Percentiles rank a stretch among this genome's conserved stretches.
Evolutionary conservation across 352 stramenopile genomes (phyloP).

Genomic region (Blastocystis sp.): DNA sequence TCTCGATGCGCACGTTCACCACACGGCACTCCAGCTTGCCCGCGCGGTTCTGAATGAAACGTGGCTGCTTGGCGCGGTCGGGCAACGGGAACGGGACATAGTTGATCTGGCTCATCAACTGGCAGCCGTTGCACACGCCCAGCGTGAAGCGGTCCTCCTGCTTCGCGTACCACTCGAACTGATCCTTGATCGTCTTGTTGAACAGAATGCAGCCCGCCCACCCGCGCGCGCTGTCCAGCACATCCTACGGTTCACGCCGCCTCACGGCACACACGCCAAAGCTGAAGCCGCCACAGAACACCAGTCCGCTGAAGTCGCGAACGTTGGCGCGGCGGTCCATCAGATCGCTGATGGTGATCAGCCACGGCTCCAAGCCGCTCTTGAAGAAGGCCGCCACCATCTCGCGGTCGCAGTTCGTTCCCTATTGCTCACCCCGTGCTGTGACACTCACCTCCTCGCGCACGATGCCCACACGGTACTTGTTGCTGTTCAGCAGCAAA

Average conservation of each 20-base stretch:
- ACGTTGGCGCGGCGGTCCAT: constrained; percentile 84
- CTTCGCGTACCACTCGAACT: constrained; percentile 92
- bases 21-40: constrained; percentile 93
- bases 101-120: constrained; percentile 97
- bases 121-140: constrained; percentile 97
- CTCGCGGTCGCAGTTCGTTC: constrained; percentile 96
- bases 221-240: constrained; percentile 95
- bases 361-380: constrained; percentile 94
- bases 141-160: constrained; percentile 95
- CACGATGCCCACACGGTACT: constrained; percentile 91
- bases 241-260: constrained; percentile 76
- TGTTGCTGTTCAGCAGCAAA: constrained; percentile 72
- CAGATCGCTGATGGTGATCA: constrained; percentile 93
- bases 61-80: constrained; percentile 80
- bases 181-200: constrained; percentile 87
- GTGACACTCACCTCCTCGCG: constrained; percentile 83
- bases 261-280: constrained; percentile 77
- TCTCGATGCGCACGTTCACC: constrained; percentile 87
- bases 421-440: constrained; percentile 68
- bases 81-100: constrained; percentile 84
- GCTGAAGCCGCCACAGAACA: constrained; percentile 96
- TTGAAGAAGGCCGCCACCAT: constrained; percentile 94
- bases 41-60: constrained; percentile 95
- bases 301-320: constrained; percentile 90
- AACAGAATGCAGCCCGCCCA: constrained; percentile 96